These are phyloP conservation scores for Phanerodontia chrysosporium DNA, from an alignment of 768 basidiomycete species.

Conservation along the genomic window DNA sequence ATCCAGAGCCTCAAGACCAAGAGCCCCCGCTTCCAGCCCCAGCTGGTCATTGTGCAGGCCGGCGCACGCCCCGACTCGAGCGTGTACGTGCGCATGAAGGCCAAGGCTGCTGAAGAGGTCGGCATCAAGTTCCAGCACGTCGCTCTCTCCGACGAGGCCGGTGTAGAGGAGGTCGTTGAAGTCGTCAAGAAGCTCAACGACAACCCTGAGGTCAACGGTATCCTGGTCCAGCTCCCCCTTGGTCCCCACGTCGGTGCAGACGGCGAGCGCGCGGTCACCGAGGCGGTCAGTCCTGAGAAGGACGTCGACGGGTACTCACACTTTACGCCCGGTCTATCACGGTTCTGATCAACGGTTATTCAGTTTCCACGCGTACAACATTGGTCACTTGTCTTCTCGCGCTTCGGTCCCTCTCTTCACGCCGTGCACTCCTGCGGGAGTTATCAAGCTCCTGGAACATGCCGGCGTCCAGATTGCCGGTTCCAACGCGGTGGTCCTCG, in stretches of 20 bases:
- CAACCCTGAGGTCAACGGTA: constrained; percentile 78
- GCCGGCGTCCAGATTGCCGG: constrained; percentile 78
- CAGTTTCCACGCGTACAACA: constrained; percentile 98
- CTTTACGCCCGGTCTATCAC: background rate
- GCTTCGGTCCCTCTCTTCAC: constrained; percentile 85
- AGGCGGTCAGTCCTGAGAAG: constrained; percentile 89
- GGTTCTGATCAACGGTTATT: background rate
- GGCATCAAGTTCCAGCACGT: constrained; percentile 88
- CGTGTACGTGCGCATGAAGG: constrained; percentile 96
- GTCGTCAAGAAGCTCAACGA: constrained; percentile 79
- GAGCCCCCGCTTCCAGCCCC: constrained; percentile 87
- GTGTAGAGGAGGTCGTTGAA: constrained; percentile 71
- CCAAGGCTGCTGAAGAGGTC: constrained; percentile 90
- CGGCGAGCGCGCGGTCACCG: constrained; percentile 89
- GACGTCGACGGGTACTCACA: constrained; percentile 87
- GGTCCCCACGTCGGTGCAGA: constrained; percentile 76
- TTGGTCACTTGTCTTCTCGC: constrained; percentile 89
- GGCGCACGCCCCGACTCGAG: constrained; percentile 88
- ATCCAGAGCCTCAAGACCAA: constrained; percentile 61
- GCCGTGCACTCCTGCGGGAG: constrained; percentile 94
- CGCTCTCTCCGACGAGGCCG: constrained; percentile 59
- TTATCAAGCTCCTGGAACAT: constrained; percentile 84
- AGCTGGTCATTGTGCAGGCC: constrained; percentile 90
- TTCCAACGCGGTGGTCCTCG: constrained; percentile 85
- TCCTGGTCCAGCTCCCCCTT: constrained; percentile 94